phyloP scores from a whole-genome alignment of 441 rosid genomes.

The Theobroma grandiflorum region DNA sequence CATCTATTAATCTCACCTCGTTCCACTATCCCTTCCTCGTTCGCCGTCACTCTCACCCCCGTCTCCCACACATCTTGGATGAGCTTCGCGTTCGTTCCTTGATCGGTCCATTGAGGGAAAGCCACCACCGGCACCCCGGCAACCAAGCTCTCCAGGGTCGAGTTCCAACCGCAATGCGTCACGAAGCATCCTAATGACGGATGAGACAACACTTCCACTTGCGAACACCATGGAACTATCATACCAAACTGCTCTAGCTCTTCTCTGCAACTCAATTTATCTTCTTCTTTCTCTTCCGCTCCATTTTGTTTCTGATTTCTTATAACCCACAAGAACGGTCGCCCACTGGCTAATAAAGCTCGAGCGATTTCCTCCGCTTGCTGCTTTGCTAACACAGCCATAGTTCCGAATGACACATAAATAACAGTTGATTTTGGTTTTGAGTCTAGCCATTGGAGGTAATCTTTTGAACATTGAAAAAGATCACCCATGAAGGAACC shows the following conservation, averaged over 20 bases:
- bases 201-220: conserved; percentile 37
- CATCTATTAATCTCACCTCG: conserved; percentile 27
- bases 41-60: conserved; percentile 27
- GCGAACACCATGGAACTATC: conserved; percentile 44
- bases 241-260: conserved; percentile 35
- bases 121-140: conserved; percentile 37
- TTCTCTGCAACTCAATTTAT: conserved; percentile 19
- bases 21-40: conserved; percentile 22
- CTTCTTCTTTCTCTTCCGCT: conserved; percentile 17
- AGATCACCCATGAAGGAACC: background rate
- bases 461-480: conserved; percentile 23
- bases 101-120: conserved; percentile 44
- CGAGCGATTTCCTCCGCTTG: conserved; percentile 35
- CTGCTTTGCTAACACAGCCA: conserved; percentile 17
- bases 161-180: conserved; percentile 47
- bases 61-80: conserved; percentile 31
- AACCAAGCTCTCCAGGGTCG: conserved; percentile 33
- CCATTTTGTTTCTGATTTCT: conserved; percentile 14
- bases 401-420: conserved; percentile 44
- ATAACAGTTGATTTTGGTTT: conserved; percentile 31
- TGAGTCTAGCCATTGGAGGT: conserved; percentile 37
- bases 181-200: conserved; percentile 39
- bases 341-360: conserved; percentile 25
- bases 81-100: conserved; percentile 49
- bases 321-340: conserved; percentile 42